phyloP scores from a whole-genome alignment of 2,329 filamentous ascomycete genomes.

The Neoascochyta sp. region DNA sequence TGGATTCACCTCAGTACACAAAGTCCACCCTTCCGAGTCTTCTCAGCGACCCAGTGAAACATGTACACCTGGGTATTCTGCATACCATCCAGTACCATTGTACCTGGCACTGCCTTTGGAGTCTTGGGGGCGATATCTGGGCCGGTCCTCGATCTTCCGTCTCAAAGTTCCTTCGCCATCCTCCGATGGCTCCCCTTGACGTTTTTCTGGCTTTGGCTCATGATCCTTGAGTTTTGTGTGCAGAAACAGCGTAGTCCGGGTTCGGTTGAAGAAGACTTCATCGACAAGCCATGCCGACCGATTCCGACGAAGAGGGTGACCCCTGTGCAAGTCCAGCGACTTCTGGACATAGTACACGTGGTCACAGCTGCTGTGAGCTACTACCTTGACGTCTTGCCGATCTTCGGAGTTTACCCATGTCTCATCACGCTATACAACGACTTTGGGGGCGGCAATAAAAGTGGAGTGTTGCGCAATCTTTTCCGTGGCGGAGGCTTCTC shows the following conservation, averaged over 20 bases:
- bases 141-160: constrained; percentile 5
- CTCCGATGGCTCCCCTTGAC: constrained; percentile 4
- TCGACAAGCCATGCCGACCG: constrained; percentile 44
- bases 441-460: constrained; percentile 23
- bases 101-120: constrained; percentile 11
- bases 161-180: constrained; percentile 2
- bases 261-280: constrained; percentile 37
- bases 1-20: too few relatives aligned
- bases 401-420: constrained; percentile 14
- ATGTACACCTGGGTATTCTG: too few relatives aligned
- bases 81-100: too few relatives aligned
- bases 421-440: constrained; percentile 33
- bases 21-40: too few relatives aligned
- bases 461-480: constrained; percentile 25
- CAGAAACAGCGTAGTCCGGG: constrained; percentile 38
- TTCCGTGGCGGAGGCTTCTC: constrained; percentile 30
- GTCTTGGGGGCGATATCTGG: constrained; percentile 10
- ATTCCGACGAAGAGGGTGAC: constrained; percentile 25
- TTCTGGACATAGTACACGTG: constrained; percentile 8
- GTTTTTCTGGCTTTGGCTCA: constrained; percentile 33
- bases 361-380: constrained; percentile 4
- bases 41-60: too few relatives aligned
- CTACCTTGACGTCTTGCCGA: constrained; percentile 4
- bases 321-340: constrained; percentile 9
- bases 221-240: constrained; percentile 38